phyloP scores from a whole-genome alignment of 169 alveolate species.

The Plasmodium berghei region DNA sequence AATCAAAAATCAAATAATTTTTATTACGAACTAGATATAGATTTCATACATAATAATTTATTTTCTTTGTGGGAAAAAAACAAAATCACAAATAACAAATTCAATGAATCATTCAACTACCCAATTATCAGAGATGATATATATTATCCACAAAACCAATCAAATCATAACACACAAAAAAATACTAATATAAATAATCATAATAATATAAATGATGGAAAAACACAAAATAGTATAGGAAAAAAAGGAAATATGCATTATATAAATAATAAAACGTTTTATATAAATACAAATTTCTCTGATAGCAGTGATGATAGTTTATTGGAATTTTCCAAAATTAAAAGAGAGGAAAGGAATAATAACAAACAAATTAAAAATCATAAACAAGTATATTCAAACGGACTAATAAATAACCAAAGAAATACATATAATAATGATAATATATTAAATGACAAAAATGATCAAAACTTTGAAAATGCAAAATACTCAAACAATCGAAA shows the following conservation, averaged over 20 bases:
- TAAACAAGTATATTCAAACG: too few relatives aligned
- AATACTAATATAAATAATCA: background rate
- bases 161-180: too few relatives aligned
- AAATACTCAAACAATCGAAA: too few relatives aligned
- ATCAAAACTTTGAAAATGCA: too few relatives aligned
- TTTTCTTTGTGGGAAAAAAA: background rate
- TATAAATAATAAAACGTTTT: conserved; percentile 44
- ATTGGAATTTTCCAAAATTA: background rate
- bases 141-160: too few relatives aligned
- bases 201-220: background rate
- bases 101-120: background rate
- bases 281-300: conserved; percentile 22
- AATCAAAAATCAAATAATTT: too few relatives aligned
- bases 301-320: conserved; percentile 27
- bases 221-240: background rate
- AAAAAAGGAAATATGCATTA: conserved; percentile 3
- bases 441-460: too few relatives aligned
- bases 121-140: too few relatives aligned
- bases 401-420: too few relatives aligned
- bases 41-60: conserved; percentile 36
- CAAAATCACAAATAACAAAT: background rate
- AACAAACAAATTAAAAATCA: too few relatives aligned
- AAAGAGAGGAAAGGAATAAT: too few relatives aligned
- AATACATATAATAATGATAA: too few relatives aligned
- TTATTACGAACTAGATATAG: conserved; percentile 24